Conservation (phyloP, 371 early-diverging fungal genomes). For the Mortierella sp. region DNA sequence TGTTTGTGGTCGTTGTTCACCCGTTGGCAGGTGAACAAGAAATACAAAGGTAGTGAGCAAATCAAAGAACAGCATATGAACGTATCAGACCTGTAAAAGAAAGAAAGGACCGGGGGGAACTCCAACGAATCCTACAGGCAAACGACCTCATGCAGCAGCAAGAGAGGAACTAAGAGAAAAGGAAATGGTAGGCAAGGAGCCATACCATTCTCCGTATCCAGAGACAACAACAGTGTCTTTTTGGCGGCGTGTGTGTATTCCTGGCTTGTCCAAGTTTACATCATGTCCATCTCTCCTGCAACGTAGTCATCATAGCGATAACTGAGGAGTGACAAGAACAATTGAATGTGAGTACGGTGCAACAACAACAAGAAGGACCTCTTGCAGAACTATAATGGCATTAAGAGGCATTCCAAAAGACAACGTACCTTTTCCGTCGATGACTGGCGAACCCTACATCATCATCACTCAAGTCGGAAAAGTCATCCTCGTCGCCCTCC, state of each 20-base stretch:
- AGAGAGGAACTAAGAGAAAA: background rate
- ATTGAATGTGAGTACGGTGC: background rate
- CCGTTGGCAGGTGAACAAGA: background rate
- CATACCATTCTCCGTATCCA: background rate
- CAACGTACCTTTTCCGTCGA: slow-evolving; percentile 32
- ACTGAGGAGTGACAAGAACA: background rate
- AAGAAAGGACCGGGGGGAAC: background rate
- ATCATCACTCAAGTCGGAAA: slow-evolving; percentile 43
- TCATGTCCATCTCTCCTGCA: slow-evolving; percentile 43
- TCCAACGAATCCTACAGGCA: background rate
- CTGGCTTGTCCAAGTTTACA: background rate
- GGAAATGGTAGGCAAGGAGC: background rate
- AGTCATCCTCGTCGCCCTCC: slow-evolving; percentile 32
- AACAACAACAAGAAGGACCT: background rate
- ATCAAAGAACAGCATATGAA: background rate
- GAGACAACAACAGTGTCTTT: background rate
- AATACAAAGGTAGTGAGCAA: background rate
- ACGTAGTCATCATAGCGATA: slow-evolving; percentile 39
- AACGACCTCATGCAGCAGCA: background rate
- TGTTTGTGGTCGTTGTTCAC: background rate
- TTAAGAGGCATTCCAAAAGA: background rate
- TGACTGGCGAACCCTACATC: slow-evolving; percentile 25
- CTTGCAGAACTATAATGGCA: background rate
- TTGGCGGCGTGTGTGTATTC: background rate
- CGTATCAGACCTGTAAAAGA: background rate